Conservation (phyloP, 129 eudicot species). For the Silybum marianum region DNA sequence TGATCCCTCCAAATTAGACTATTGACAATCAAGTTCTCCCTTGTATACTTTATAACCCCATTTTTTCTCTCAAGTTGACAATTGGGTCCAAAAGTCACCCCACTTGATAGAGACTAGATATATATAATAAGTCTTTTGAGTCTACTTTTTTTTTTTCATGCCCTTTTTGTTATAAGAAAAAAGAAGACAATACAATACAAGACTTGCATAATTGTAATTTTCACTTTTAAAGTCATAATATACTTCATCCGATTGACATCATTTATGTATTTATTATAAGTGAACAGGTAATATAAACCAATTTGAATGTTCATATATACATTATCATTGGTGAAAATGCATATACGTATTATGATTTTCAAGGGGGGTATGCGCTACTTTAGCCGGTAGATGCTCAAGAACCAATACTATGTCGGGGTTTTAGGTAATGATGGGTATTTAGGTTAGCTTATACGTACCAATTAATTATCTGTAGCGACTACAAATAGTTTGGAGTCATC, state of each 20-base stretch:
- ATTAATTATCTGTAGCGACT: neutral
- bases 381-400: neutral
- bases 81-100: slow-evolving; percentile 31
- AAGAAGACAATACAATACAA: neutral
- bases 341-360: neutral
- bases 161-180: slow-evolving; percentile 10
- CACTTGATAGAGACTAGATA: slow-evolving; percentile 29
- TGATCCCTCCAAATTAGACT: slow-evolving; percentile 33
- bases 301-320: neutral
- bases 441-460: neutral
- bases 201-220: neutral
- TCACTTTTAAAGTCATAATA: slow-evolving; percentile 6
- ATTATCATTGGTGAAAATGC: no score
- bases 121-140: neutral
- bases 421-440: no score
- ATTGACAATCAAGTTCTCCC: slow-evolving; percentile 4
- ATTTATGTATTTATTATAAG: neutral
- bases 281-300: neutral
- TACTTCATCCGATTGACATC: neutral
- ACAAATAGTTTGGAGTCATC: neutral
- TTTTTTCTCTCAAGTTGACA: slow-evolving; percentile 38
- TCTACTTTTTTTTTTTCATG: slow-evolving; percentile 11
- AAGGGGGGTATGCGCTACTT: neutral
- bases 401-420: neutral
- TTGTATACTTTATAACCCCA: neutral